Conservation (phyloP, 768 basidiomycete species). For the Suillus plorans region DNA sequence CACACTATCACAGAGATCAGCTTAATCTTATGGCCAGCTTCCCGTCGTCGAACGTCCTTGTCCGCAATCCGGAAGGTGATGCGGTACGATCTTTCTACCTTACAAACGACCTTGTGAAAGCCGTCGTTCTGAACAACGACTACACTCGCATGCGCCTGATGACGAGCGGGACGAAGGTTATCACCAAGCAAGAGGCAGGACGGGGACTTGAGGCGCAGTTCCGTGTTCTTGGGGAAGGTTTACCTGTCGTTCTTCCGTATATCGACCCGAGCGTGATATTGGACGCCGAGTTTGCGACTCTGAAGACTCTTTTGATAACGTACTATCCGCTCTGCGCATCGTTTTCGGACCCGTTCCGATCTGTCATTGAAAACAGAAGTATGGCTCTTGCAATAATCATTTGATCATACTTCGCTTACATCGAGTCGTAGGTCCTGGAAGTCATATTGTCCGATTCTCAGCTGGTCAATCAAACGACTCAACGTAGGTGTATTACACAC, state of each 20-base stretch:
- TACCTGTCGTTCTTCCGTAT: constrained; percentile 83
- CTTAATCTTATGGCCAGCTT: constrained; percentile 71
- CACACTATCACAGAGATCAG: constrained; percentile 50
- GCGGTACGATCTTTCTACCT: constrained; percentile 83
- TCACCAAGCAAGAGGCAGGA: constrained; percentile 83
- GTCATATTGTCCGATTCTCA: constrained; percentile 69
- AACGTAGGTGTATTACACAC: constrained; percentile 42
- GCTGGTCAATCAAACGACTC: constrained; percentile 51
- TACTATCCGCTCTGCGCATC: constrained; percentile 77
- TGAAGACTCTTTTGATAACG: constrained; percentile 69
- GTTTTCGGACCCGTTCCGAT: constrained; percentile 61
- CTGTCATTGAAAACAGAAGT: constrained; percentile 55
- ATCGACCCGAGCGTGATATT: constrained; percentile 65
- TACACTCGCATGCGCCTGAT: constrained; percentile 84
- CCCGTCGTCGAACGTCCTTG: constrained; percentile 75
- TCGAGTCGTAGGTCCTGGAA: constrained; percentile 55
- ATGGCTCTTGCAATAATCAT: constrained; percentile 23
- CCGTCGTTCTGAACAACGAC: constrained; percentile 78
- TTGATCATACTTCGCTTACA: not conserved
- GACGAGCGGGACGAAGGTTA: constrained; percentile 91
- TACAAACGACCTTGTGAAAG: constrained; percentile 80
- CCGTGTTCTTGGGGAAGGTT: constrained; percentile 80
- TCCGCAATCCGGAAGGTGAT: constrained; percentile 78
- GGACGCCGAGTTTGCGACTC: constrained; percentile 48
- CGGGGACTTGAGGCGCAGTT: constrained; percentile 60